Evolutionary conservation across 2,329 filamentous ascomycete genomes (phyloP).

Genomic region (Aspergillus udagawae): DNA sequence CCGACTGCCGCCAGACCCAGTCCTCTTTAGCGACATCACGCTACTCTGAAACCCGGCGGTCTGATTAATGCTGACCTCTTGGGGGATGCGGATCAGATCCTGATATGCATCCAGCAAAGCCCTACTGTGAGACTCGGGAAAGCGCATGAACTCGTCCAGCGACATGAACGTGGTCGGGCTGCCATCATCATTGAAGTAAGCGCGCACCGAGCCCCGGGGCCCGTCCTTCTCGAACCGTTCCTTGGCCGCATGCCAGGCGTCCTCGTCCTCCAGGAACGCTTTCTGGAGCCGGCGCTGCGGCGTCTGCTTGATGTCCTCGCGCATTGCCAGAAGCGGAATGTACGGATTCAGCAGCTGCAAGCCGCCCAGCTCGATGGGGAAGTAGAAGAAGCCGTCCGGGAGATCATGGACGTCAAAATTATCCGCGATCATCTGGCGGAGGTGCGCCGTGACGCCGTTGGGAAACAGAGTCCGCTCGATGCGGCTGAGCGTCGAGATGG

Average conservation of each 20-base stretch:
- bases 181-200: neutral
- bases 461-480: slow-evolving; percentile 53
- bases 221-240: slow-evolving; percentile 28
- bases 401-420: slow-evolving; percentile 50
- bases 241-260: slow-evolving; percentile 48
- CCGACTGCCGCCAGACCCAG: neutral
- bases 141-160: slow-evolving; percentile 36
- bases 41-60: slow-evolving; percentile 25
- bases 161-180: slow-evolving; percentile 30
- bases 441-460: slow-evolving; percentile 50
- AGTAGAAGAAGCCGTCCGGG: slow-evolving; percentile 52
- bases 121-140: slow-evolving; percentile 32
- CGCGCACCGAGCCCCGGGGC: neutral
- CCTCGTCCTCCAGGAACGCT: slow-evolving; percentile 45
- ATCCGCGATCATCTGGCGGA: slow-evolving; percentile 50
- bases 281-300: slow-evolving; percentile 31
- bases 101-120: slow-evolving; percentile 29
- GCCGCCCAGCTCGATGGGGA: slow-evolving; percentile 50
- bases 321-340: slow-evolving; percentile 46
- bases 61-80: slow-evolving; percentile 26
- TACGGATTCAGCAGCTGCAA: slow-evolving; percentile 50
- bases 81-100: slow-evolving; percentile 28
- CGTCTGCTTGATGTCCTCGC: slow-evolving; percentile 36
- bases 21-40: slow-evolving; percentile 15
- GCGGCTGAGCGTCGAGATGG: slow-evolving; percentile 48